Conservation (phyloP, 345 rosid genomes). For the Salix purpurea region DNA sequence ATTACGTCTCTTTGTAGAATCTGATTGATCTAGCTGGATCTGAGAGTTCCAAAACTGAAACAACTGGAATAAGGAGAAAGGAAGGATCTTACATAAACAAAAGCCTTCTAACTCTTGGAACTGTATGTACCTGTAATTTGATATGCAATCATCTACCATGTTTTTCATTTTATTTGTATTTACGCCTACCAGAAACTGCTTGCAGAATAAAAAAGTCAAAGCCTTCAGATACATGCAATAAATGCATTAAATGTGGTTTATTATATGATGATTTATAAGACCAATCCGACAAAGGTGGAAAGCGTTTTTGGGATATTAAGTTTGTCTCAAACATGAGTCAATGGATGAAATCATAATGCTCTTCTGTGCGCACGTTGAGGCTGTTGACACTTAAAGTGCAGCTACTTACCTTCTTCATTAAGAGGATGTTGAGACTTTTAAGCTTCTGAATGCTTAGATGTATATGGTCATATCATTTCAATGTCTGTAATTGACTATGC, state of each 20-base stretch:
- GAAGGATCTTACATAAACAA: conserved; percentile 99
- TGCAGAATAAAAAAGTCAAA: neutral
- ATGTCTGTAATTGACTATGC: conserved; percentile 13
- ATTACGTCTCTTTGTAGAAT: conserved; percentile 52
- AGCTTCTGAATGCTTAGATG: neutral
- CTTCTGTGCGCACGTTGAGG: neutral
- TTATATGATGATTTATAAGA: neutral
- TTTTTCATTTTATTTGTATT: neutral
- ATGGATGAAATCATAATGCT: neutral
- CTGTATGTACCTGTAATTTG: conserved; percentile 47
- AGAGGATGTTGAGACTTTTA: neutral
- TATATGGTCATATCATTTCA: neutral
- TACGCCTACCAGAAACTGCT: neutral
- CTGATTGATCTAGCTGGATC: conserved; percentile 99
- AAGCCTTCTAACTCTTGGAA: conserved; percentile 98
- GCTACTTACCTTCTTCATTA: neutral
- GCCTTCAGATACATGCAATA: neutral
- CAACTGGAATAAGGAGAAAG: conserved; percentile 93
- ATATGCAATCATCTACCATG: neutral
- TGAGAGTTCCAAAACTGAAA: conserved; percentile 99
- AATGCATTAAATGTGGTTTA: neutral
- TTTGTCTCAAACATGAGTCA: neutral
- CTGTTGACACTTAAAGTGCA: neutral
- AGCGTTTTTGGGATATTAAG: conserved; percentile 2
- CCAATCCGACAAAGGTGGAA: neutral